Evolutionary conservation across 495 filamentous ascomycete genomes (phyloP), one percentile per base, ranked within the genome.

Genomic region (Penicillium goetzii): DNA sequence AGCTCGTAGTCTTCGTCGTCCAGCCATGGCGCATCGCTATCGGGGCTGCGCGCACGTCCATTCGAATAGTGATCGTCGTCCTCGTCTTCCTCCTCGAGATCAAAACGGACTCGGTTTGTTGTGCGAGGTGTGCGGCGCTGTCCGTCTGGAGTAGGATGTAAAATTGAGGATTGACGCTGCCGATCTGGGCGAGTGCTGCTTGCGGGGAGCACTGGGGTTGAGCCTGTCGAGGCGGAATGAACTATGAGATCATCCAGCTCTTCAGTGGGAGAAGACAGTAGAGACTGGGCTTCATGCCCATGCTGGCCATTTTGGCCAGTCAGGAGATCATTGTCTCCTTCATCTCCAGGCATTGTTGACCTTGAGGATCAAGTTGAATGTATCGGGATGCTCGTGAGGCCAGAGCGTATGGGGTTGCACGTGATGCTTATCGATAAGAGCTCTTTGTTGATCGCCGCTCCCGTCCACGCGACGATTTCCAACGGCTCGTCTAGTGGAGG

Each of bases 91-190:
- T 80, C 76, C 5, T 84, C 79, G n/a, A 96, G 80, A 54, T 97
- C 88, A 76, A 99, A 99, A 58, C 92, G 88, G 36, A 99, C 95
- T 38, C 93, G 85, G 71, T 93, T 91, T 11, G 87, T 84, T 1
- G 92, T 97, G 50, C 93, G 84, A 25, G 93, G 91, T 12, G 87
- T 86, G 32, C 85, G 81, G 41, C 81, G 85, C 28, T 78, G 73
- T 64, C 81, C 80, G 55, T 81, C 76, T 3, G 68, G 63, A 4
- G 68, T 58, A n/a, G 75, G 76, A 30, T 70, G 78, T 15, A 76
- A 80, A 61, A 82, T 77, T 34, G 79, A 83, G 58, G 80, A 83
- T 65, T 78, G 81, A 49, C 67, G 76, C 40, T 69, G 69, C 61
- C 61, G 36, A 47, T 74, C 61, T 36, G 61, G 59, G 40, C 60